phyloP scores from a whole-genome alignment of 2,329 filamentous ascomycete species.

The Diplocarpon mali region DNA sequence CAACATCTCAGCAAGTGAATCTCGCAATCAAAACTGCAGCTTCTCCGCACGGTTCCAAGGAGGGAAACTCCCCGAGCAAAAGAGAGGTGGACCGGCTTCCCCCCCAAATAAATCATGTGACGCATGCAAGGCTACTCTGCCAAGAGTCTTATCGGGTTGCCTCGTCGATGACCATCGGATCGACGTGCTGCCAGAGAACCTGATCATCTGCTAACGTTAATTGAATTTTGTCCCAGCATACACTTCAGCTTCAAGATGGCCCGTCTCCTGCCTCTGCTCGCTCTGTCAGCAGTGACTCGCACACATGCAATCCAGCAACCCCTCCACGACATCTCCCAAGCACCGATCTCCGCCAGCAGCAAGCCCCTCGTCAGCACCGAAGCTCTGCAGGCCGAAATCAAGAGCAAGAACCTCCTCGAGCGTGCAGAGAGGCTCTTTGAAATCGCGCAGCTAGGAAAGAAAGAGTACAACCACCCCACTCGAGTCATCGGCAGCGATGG shows the following conservation, averaged over 20 bases:
- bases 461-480: conserved; percentile 57
- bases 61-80: too few species aligned
- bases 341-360: conserved; percentile 15
- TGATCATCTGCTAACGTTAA: background rate
- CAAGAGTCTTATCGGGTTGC: conserved; percentile 8
- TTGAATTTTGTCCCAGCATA: background rate
- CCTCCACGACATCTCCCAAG: conserved; percentile 14
- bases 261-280: conserved; percentile 7
- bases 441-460: conserved; percentile 46
- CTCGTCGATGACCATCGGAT: conserved; percentile 2
- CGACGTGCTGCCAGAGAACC: background rate
- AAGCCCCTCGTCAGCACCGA: conserved; percentile 36
- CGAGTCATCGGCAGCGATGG: conserved; percentile 59
- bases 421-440: conserved; percentile 51
- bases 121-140: conserved; percentile 8
- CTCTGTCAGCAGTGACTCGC: conserved; percentile 11
- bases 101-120: too few species aligned
- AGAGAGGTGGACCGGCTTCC: too few species aligned
- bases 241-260: conserved; percentile 9
- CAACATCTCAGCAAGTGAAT: too few species aligned
- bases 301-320: conserved; percentile 14
- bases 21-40: too few species aligned
- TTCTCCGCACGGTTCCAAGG: too few species aligned
- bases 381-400: conserved; percentile 46
- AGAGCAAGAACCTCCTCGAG: conserved; percentile 41